Conservation (phyloP, 306 rosid species). For the Glycyrrhiza uralensis region DNA sequence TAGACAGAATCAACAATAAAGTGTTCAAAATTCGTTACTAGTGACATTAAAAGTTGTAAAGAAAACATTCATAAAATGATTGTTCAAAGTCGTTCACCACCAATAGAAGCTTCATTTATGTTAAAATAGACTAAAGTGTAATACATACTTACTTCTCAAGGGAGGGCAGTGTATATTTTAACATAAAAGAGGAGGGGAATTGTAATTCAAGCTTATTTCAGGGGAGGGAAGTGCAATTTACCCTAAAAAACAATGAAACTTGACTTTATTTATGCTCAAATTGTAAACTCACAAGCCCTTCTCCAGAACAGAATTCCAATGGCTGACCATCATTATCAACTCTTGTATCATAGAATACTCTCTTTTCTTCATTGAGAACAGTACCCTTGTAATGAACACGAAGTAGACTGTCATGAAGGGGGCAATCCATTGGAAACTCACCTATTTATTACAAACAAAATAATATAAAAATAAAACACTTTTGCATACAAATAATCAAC, state of each 20-base stretch:
- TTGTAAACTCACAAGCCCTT: constrained; percentile 83
- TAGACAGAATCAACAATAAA: no score
- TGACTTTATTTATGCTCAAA: constrained; percentile 19
- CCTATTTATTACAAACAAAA: constrained; percentile 51
- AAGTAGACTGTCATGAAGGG: constrained; percentile 93
- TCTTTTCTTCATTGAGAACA: constrained; percentile 63
- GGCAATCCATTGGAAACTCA: constrained; percentile 99
- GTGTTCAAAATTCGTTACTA: no score
- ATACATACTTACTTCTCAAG: no score
- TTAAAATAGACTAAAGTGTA: no score
- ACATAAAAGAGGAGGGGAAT: no score
- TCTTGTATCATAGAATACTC: constrained; percentile 75
- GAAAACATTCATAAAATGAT: no score
- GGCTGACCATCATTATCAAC: constrained; percentile 84
- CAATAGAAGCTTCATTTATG: no score
- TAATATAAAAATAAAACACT: constrained; percentile 16
- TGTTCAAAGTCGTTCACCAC: no score
- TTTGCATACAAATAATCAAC: background rate
- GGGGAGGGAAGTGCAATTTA: no score
- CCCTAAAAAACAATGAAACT: background rate
- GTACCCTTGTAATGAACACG: constrained; percentile 90
- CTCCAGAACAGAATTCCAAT: constrained; percentile 91
- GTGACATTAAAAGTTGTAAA: no score
- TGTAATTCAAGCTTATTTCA: no score
- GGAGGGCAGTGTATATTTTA: no score